Conservation (phyloP, 2,329 filamentous ascomycete genomes). For the Pestalotiopsis sp. region DNA sequence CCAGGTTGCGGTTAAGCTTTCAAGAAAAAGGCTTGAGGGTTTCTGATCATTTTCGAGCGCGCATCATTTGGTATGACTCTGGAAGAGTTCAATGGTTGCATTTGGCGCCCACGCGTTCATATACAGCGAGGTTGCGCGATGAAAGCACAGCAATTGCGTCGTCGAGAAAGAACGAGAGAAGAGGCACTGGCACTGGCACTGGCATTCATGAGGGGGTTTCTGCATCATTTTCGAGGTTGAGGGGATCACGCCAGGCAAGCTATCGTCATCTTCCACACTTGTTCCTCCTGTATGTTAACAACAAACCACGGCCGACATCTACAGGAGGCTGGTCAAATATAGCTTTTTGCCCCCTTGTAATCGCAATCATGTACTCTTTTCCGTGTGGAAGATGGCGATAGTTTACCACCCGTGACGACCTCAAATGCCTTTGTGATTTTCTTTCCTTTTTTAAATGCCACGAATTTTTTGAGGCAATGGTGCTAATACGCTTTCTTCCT, state of each 20-base stretch:
- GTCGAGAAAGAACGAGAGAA: conserved; percentile 31
- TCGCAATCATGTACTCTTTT: conserved; percentile 38
- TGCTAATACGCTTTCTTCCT: conserved; percentile 34
- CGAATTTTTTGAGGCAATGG: conserved; percentile 25
- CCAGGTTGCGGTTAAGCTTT: conserved; percentile 28
- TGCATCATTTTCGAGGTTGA: conserved; percentile 34
- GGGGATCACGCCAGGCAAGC: conserved; percentile 61
- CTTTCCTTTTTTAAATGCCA: conserved; percentile 25
- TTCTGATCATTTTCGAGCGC: conserved; percentile 46
- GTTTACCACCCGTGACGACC: conserved; percentile 54
- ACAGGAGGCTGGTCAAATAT: conserved; percentile 48
- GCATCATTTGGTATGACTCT: conserved; percentile 44
- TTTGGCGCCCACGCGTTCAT: conserved; percentile 37
- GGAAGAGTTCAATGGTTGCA: conserved; percentile 34
- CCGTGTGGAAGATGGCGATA: conserved; percentile 64
- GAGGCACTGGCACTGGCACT: conserved; percentile 18
- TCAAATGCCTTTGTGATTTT: conserved; percentile 32
- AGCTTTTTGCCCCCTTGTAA: conserved; percentile 44
- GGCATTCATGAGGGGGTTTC: conserved; percentile 22
- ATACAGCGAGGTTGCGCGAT: conserved; percentile 34
- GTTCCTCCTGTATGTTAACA: conserved; percentile 69
- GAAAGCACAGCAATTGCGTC: conserved; percentile 25
- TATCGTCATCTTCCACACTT: conserved; percentile 70
- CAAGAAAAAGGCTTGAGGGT: conserved; percentile 27
- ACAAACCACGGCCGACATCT: conserved; percentile 38